A percentile compares a stretch with the other conserved stretches of the same genome.
phyloP scores from a whole-genome alignment of 352 stramenopile genomes.

The Bremia lactucae region DNA sequence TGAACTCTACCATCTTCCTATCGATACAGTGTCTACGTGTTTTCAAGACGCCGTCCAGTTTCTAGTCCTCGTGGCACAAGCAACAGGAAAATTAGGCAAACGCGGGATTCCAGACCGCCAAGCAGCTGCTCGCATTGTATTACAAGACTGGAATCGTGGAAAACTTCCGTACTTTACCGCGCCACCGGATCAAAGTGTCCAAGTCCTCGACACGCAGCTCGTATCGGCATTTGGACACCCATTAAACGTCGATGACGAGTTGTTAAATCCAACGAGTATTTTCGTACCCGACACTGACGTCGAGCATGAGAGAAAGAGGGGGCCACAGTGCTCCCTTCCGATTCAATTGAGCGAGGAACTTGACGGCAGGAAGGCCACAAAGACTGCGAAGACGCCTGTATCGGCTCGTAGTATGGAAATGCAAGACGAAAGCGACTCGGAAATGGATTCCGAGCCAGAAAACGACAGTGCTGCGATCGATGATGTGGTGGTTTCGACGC shows the following conservation, averaged over 20 bases:
- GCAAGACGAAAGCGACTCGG: slow-evolving; percentile 42
- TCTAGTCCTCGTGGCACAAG: slow-evolving; percentile 88
- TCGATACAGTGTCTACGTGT: slow-evolving; percentile 42
- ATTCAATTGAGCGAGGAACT: too few relatives aligned
- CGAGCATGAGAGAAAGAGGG: slow-evolving; percentile 9
- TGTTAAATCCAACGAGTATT: slow-evolving; percentile 63
- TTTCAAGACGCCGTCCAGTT: slow-evolving; percentile 87
- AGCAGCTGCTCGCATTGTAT: slow-evolving; percentile 83
- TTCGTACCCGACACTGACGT: slow-evolving; percentile 31
- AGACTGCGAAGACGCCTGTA: slow-evolving; percentile 5
- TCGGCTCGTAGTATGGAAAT: slow-evolving; percentile 29
- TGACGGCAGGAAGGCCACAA: too few relatives aligned
- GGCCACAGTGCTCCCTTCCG: slow-evolving; percentile 43
- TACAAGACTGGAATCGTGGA: slow-evolving; percentile 89
- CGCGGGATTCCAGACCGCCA: slow-evolving; percentile 90
- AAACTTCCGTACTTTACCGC: slow-evolving; percentile 85
- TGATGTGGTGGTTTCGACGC: too few relatives aligned
- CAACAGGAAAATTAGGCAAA: slow-evolving; percentile 91
- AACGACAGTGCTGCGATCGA: slow-evolving; percentile 9
- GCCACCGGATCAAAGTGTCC: slow-evolving; percentile 58
- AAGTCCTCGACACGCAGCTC: slow-evolving; percentile 56
- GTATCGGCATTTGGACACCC: slow-evolving; percentile 48
- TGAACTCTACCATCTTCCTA: slow-evolving; percentile 90
- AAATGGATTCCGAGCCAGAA: slow-evolving; percentile 37
- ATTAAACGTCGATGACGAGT: slow-evolving; percentile 51